phyloP scores from a whole-genome alignment of 2,329 filamentous ascomycete genomes.

The Colletotrichum gigasporum region DNA sequence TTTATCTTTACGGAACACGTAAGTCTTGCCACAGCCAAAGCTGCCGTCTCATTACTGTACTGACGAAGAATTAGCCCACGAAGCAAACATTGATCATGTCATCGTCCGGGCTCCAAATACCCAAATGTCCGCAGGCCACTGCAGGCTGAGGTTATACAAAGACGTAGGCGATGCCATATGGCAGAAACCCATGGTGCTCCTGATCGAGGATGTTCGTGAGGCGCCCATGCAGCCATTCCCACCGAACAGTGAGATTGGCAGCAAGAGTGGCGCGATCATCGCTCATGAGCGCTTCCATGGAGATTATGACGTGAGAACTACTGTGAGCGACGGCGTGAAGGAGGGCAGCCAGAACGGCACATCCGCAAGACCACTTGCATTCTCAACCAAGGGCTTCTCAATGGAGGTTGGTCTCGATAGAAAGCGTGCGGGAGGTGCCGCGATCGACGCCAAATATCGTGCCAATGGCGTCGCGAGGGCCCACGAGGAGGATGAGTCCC shows the following conservation, averaged over 20 bases:
- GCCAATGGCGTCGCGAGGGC: neutral
- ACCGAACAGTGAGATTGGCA: slow-evolving; percentile 36
- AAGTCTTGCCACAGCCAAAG: neutral
- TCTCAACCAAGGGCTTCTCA: neutral
- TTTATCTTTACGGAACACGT: slow-evolving; percentile 53
- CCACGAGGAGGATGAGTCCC: neutral
- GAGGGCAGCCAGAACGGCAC: no score
- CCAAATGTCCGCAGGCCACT: slow-evolving; percentile 41
- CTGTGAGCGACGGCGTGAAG: no score
- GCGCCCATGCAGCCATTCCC: slow-evolving; percentile 50
- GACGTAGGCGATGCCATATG: slow-evolving; percentile 10
- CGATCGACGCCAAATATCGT: no score
- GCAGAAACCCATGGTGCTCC: slow-evolving; percentile 39
- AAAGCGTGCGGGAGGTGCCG: no score
- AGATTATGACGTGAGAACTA: no score
- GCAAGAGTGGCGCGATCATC: slow-evolving; percentile 37
- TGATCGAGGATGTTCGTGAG: slow-evolving; percentile 44
- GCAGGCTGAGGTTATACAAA: slow-evolving; percentile 30
- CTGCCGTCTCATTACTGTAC: neutral
- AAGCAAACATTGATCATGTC: slow-evolving; percentile 53
- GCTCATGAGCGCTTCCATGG: slow-evolving; percentile 4
- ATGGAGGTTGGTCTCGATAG: neutral
- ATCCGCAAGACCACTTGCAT: no score
- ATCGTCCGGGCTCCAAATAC: slow-evolving; percentile 53
- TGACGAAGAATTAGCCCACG: slow-evolving; percentile 26